Evolutionary conservation across 345 rosid genomes (phyloP).

Genomic region (Lepidium aucheri): DNA sequence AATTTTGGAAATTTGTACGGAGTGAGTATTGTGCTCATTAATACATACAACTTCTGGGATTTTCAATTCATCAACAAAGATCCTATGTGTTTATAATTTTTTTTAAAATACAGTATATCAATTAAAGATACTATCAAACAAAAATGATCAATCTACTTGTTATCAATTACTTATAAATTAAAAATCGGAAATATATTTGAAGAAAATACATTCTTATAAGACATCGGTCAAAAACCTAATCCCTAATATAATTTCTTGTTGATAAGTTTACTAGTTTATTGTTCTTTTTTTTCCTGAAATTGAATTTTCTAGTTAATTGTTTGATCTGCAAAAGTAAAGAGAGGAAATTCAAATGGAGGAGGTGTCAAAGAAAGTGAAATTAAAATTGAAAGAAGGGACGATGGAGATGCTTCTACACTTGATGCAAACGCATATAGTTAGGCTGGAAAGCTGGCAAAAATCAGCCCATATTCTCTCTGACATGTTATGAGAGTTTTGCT

Average conservation of each 20-base stretch:
- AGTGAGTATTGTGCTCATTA: background rate
- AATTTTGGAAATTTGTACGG: conserved; percentile 12
- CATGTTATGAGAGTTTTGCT: conserved; percentile 18
- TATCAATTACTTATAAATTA: too few relatives aligned
- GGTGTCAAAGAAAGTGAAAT: background rate
- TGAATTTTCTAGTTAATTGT: background rate
- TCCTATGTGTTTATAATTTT: too few relatives aligned
- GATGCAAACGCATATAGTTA: conserved; percentile 16
- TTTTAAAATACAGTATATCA: too few relatives aligned
- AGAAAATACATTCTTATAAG: too few relatives aligned
- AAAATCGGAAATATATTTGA: too few relatives aligned
- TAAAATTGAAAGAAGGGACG: conserved; percentile 15
- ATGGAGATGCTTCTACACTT: conserved; percentile 20
- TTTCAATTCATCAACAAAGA: conserved; percentile 2
- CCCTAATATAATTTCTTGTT: too few relatives aligned
- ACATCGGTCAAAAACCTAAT: too few relatives aligned
- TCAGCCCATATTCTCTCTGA: conserved; percentile 8
- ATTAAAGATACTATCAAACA: too few relatives aligned
- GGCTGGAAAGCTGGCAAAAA: conserved; percentile 27
- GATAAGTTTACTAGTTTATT: too few relatives aligned
- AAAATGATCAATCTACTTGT: too few relatives aligned
- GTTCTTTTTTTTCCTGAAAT: too few relatives aligned
- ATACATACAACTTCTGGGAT: background rate
- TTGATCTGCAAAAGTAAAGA: background rate
- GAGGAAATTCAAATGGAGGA: background rate